Base-by-base conservation (phyloP, 2,329 filamentous ascomycete genomes). In the Exophiala xenobiotica region DNA sequence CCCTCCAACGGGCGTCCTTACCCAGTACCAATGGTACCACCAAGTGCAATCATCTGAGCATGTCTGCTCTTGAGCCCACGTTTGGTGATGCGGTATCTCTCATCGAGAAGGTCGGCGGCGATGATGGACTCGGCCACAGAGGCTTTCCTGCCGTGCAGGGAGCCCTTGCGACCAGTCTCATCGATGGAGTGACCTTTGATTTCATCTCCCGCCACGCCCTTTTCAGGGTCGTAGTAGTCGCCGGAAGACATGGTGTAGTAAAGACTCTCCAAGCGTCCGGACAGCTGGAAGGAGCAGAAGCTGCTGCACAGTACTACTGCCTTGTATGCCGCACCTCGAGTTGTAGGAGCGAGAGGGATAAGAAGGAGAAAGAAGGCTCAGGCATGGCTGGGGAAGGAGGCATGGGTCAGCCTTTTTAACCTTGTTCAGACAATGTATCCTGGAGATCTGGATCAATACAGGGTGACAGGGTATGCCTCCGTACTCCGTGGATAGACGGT, bases 21-120 rank as follows among this genome's bases (percentile, higher is more conserved):
- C 52, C 58, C 59, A 27, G 59, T 61, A 38, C 59, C 59, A 29
- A 61, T 57, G 12, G 57, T 61, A 22, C 59, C 59, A 12, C 59
- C 59, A 8, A 61, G 51, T 2, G 59, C 59, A 35, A 61, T 70
- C 59, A 70, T 66, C 56, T 72, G 69, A 11, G 71, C 68, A 64
- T 73, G 70, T 46, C 71, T 68, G 27, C 63, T 72, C 50, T 71
- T 71, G 31, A 74, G 63, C 7, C 70, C 70, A 31, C 71, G 70
- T 56, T 72, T 59, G 35, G 70, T 73, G 11, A 63, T 65, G 20
- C 55, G 59, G 52, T 73, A 73, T 16, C 70, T 66, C 35, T 68
- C 66, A 55, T 73, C 71, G 6, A 71, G 65, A 18, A 73, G 54
- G 35, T 72, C 68, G 4, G 63, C 65, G 49, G 69, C 69, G 46